These are phyloP conservation scores for Brassica rapa DNA, from an alignment of 345 rosid species.

Conservation along the genomic window DNA sequence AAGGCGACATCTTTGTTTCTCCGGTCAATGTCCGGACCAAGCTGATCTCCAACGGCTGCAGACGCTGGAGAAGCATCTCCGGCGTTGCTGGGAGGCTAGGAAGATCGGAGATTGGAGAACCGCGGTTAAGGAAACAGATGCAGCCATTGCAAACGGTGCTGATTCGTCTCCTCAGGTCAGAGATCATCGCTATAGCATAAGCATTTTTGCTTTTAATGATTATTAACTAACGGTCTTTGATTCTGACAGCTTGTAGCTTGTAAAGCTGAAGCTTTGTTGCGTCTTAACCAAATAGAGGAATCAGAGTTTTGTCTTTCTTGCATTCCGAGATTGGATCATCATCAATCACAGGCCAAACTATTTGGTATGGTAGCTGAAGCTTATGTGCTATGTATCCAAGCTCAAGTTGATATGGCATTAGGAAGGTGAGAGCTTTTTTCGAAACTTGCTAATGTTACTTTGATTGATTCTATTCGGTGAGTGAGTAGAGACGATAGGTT, in stretches of 20 bases:
- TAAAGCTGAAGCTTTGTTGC: slow-evolving; percentile 83
- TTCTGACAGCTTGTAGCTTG: slow-evolving; percentile 74
- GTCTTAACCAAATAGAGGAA: slow-evolving; percentile 73
- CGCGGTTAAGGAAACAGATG: slow-evolving; percentile 67
- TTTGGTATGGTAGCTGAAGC: slow-evolving; percentile 83
- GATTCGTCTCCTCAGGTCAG: slow-evolving; percentile 82
- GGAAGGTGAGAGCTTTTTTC: slow-evolving; percentile 86
- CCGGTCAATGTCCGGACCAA: slow-evolving; percentile 71
- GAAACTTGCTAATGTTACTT: slow-evolving; percentile 14
- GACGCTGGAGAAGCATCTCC: slow-evolving; percentile 76
- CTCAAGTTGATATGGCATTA: slow-evolving; percentile 85
- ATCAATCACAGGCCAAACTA: slow-evolving; percentile 35
- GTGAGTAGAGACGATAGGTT: slow-evolving; percentile 52
- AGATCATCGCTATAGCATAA: not conserved
- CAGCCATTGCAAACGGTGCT: slow-evolving; percentile 73
- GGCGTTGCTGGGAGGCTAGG: slow-evolving; percentile 67
- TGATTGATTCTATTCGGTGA: slow-evolving; percentile 23
- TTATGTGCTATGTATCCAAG: slow-evolving; percentile 62
- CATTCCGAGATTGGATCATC: slow-evolving; percentile 49
- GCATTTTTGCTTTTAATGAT: not conserved
- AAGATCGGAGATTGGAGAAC: slow-evolving; percentile 79
- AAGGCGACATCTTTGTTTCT: slow-evolving; percentile 55
- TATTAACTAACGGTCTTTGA: slow-evolving; percentile 14
- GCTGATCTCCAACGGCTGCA: slow-evolving; percentile 72
- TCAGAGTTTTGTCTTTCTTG: slow-evolving; percentile 61